Percentiles rank a stretch among this genome's conserved stretches.
Evolutionary conservation across 345 rosid species (phyloP).

Genomic region (Arabidopsis arenosa): DNA sequence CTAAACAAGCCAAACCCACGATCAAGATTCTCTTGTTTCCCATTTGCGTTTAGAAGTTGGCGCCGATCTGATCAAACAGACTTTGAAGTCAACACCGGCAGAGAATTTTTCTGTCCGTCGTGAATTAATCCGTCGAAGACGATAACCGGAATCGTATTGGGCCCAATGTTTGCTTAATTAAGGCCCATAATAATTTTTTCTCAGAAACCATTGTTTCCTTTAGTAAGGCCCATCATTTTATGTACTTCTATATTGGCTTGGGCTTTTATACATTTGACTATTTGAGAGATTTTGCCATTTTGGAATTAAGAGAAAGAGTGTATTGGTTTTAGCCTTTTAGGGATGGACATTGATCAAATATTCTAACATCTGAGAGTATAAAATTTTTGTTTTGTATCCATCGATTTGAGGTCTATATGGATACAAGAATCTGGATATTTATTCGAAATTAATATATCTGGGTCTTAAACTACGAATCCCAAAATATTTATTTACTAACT

Average conservation of each 20-base stretch:
- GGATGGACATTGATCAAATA: too few species aligned
- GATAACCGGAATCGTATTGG: conserved; percentile 20
- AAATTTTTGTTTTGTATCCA: too few species aligned
- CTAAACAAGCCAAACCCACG: conserved; percentile 38
- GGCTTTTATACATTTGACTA: too few species aligned
- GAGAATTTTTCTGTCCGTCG: conserved; percentile 18
- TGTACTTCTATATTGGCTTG: neutral
- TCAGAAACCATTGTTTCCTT: neutral
- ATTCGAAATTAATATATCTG: too few species aligned
- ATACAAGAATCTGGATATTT: too few species aligned
- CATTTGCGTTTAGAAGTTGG: conserved; percentile 34
- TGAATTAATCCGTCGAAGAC: conserved; percentile 28
- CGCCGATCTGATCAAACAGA: conserved; percentile 44
- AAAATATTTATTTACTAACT: neutral
- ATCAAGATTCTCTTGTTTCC: conserved; percentile 35
- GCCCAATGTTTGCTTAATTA: neutral
- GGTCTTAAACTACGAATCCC: neutral
- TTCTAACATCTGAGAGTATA: too few species aligned
- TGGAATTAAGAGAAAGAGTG: too few species aligned
- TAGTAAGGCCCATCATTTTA: neutral
- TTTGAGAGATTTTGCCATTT: too few species aligned
- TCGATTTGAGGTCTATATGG: too few species aligned
- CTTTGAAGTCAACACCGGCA: conserved; percentile 34
- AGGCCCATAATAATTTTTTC: neutral
- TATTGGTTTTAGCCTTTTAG: too few species aligned